Evolutionary conservation across 345 rosid genomes (phyloP).

Genomic region (Nephelium lappaceum): DNA sequence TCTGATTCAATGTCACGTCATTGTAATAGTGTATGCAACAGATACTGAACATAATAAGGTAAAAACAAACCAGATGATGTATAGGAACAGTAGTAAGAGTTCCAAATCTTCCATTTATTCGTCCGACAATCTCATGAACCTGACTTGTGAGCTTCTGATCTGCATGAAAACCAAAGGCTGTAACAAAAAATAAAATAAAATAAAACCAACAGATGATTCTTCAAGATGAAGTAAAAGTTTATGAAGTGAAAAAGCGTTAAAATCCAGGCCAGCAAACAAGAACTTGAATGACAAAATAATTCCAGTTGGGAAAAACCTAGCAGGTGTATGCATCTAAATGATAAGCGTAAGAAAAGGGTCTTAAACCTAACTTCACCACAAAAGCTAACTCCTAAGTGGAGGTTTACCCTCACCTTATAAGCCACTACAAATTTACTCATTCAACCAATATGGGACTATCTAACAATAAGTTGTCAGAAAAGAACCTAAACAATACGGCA

Average conservation of each 20-base stretch:
- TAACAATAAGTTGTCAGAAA: not conserved
- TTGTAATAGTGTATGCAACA: not conserved
- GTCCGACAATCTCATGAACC: slow-evolving; percentile 70
- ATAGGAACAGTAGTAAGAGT: slow-evolving; percentile 60
- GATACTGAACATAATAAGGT: slow-evolving; percentile 14
- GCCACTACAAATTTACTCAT: too few relatives aligned
- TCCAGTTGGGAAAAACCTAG: not conserved
- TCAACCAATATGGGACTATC: too few relatives aligned
- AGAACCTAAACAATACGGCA: not conserved
- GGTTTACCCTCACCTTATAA: too few relatives aligned
- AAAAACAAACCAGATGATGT: slow-evolving; percentile 59
- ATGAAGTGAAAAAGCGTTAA: not conserved
- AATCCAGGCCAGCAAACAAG: slow-evolving; percentile 3
- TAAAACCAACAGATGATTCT: not conserved
- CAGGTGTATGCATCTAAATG: not conserved
- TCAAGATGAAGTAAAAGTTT: not conserved
- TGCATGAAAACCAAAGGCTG: slow-evolving; percentile 18
- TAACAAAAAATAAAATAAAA: not conserved
- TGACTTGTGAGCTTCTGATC: slow-evolving; percentile 69
- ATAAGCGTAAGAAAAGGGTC: too few relatives aligned
- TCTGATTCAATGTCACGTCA: not conserved
- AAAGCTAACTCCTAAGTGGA: too few relatives aligned
- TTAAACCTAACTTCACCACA: too few relatives aligned
- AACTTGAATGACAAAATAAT: not conserved
- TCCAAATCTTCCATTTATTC: slow-evolving; percentile 69